Evolutionary conservation across 352 stramenopile species (phyloP).

Genomic region (Phytophthora uliginosa): DNA sequence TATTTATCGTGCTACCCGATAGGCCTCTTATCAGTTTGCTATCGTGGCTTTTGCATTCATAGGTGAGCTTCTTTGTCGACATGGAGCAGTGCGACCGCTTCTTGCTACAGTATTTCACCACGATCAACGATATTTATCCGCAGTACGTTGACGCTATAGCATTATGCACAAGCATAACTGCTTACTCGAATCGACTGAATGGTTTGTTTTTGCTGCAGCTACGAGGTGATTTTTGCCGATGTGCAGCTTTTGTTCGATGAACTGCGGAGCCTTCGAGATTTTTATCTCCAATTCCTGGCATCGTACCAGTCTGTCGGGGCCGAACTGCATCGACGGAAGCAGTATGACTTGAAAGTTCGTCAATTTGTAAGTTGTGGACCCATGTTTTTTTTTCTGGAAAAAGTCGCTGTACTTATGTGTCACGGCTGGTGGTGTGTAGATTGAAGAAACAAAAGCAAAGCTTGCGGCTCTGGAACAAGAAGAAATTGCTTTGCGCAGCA

Average conservation of each 20-base stretch:
- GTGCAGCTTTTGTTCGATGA: slow-evolving; percentile 84
- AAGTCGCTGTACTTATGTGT: neutral
- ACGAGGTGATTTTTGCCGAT: slow-evolving; percentile 74
- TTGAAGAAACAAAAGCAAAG: slow-evolving; percentile 63
- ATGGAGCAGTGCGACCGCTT: slow-evolving; percentile 91
- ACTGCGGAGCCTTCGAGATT: slow-evolving; percentile 78
- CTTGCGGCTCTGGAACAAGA: slow-evolving; percentile 61
- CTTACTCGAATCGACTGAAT: neutral
- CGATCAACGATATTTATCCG: slow-evolving; percentile 86
- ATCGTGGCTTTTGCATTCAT: neutral
- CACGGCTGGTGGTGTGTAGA: slow-evolving; percentile 31
- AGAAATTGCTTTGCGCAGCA: slow-evolving; percentile 48
- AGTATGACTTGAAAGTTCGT: slow-evolving; percentile 62
- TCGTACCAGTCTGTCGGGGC: slow-evolving; percentile 69
- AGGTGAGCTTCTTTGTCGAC: slow-evolving; percentile 88
- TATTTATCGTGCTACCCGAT: neutral
- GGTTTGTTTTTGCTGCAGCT: slow-evolving; percentile 37
- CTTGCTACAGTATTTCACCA: slow-evolving; percentile 82
- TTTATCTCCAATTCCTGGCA: slow-evolving; percentile 83
- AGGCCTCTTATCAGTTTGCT: neutral
- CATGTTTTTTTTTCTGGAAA: neutral
- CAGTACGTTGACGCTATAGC: slow-evolving; percentile 49
- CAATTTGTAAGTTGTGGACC: slow-evolving; percentile 50
- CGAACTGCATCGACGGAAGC: slow-evolving; percentile 65
- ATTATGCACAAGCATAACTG: neutral